phyloP scores from a whole-genome alignment of 306 rosid genomes.

The Dalbergia cultrata region DNA sequence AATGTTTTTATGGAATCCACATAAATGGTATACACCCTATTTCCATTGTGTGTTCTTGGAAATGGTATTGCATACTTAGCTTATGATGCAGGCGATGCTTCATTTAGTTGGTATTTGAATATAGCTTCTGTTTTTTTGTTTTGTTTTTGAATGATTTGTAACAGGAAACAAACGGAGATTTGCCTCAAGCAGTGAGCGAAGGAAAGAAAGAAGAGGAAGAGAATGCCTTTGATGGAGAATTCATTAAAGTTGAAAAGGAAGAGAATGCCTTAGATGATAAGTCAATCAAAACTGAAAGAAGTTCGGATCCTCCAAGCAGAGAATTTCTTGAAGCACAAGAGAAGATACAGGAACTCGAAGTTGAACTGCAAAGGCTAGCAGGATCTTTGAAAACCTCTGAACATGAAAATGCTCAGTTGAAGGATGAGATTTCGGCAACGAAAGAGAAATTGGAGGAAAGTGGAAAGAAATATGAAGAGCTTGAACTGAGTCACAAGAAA shows the following conservation, averaged over 20 bases:
- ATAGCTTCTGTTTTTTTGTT: not conserved
- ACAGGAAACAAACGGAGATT: conserved; percentile 67
- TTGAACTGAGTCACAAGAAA: conserved; percentile 71
- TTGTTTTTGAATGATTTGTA: conserved; percentile 14
- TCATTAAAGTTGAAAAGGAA: conserved; percentile 95
- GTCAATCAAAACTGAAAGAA: conserved; percentile 52
- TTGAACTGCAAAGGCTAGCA: conserved; percentile 69
- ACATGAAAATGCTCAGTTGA: conserved; percentile 74
- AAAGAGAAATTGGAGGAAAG: conserved; percentile 72
- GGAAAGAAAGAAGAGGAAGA: conserved; percentile 89
- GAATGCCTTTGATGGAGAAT: conserved; percentile 84
- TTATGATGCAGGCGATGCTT: conserved; percentile 4
- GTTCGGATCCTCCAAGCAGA: conserved; percentile 69
- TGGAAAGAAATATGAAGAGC: conserved; percentile 68
- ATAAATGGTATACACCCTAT: not conserved
- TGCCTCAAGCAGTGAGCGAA: conserved; percentile 50
- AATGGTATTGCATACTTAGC: not conserved
- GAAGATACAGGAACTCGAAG: conserved; percentile 79
- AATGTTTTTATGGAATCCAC: conserved; percentile 24
- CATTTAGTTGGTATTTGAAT: not conserved
- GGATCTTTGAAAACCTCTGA: conserved; percentile 76
- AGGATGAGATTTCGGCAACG: conserved; percentile 68
- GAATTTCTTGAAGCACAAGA: conserved; percentile 87
- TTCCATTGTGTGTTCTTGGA: not conserved
- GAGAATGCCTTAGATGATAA: conserved; percentile 50